Conservation (phyloP, 2,329 filamentous ascomycete species). For the Coleophoma crateriformis region DNA sequence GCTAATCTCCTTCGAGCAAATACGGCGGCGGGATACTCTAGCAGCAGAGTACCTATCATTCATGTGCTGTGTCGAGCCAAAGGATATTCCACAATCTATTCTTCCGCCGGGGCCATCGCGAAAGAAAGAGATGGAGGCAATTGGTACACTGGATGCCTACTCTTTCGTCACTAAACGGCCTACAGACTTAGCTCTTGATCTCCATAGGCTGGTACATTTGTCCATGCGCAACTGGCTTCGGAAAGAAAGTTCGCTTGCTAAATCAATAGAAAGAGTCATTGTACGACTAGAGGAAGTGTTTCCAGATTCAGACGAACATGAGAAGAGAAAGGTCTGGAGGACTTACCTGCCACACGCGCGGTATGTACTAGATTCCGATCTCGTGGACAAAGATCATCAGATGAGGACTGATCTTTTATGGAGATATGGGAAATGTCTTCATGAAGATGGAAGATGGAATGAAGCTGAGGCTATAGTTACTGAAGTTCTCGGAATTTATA, state of each 20-base stretch:
- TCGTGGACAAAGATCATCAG: too few relatives aligned
- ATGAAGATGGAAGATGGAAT: background rate
- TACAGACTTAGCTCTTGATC: background rate
- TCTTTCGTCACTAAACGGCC: background rate
- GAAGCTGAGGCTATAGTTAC: background rate
- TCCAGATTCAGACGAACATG: too few relatives aligned
- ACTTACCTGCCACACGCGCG: too few relatives aligned
- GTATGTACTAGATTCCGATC: too few relatives aligned
- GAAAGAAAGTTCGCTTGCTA: background rate
- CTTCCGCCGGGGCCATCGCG: background rate
- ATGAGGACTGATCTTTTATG: too few relatives aligned
- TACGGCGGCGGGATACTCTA: constrained; percentile 1
- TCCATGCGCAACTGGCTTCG: constrained; percentile 1
- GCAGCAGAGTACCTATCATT: constrained; percentile 4
- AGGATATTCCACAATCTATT: constrained; percentile 1
- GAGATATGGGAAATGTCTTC: too few relatives aligned
- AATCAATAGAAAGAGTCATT: too few relatives aligned
- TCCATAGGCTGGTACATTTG: constrained; percentile 3
- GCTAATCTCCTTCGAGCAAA: constrained; percentile 8
- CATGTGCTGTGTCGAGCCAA: constrained; percentile 1
- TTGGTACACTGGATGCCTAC: constrained; percentile 3
- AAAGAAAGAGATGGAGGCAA: background rate
- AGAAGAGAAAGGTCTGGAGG: too few relatives aligned
- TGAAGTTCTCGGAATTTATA: too few relatives aligned
- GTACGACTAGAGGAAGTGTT: too few relatives aligned